Conservation (phyloP, 148 eudicot species). For the Camellia sinensis region DNA sequence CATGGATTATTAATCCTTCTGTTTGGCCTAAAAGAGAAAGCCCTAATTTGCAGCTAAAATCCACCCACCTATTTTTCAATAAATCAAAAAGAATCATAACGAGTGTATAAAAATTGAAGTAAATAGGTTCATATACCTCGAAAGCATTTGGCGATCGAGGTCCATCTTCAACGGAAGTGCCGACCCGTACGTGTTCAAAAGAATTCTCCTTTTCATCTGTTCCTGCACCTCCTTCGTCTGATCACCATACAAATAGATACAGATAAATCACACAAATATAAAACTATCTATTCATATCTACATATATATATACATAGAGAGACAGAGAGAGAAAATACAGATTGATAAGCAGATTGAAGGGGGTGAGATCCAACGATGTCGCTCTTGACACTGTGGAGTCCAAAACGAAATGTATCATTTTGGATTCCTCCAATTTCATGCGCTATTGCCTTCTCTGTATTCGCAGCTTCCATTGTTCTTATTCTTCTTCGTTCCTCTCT, state of each 20-base stretch:
- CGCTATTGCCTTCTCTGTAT: constrained; percentile 47
- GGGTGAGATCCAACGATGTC: constrained; percentile 81
- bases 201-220: constrained; percentile 51
- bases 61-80: background rate
- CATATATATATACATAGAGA: constrained; percentile 7
- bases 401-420: constrained; percentile 73
- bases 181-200: constrained; percentile 68
- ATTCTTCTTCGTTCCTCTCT: constrained; percentile 11
- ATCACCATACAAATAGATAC: background rate
- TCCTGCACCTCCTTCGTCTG: constrained; percentile 50
- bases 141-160: constrained; percentile 75
- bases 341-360: constrained; percentile 56
- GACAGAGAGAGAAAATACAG: constrained; percentile 35
- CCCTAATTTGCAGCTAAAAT: constrained; percentile 3
- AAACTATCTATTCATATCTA: background rate
- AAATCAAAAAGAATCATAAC: background rate
- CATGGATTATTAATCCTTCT: too few relatives aligned
- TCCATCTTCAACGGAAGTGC: constrained; percentile 86
- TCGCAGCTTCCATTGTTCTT: constrained; percentile 41
- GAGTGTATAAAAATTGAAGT: background rate
- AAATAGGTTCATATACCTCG: constrained; percentile 41
- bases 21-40: background rate
- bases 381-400: constrained; percentile 75
- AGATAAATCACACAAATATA: background rate
- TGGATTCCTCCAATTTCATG: constrained; percentile 69